phyloP scores from a whole-genome alignment of 2,329 filamentous ascomycete species.

The Hymenoscyphus fraxineus region DNA sequence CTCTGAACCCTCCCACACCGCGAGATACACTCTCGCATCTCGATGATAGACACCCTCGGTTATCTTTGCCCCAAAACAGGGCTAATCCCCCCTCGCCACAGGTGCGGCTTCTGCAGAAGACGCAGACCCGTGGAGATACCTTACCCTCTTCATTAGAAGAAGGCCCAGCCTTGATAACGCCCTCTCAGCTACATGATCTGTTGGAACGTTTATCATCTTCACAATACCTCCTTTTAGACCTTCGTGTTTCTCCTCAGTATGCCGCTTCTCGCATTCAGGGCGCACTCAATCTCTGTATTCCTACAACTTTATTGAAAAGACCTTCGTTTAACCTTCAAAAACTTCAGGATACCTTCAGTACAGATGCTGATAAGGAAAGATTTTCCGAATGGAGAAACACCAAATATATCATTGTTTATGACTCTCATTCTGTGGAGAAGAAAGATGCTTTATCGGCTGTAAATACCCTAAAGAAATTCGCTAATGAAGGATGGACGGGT shows the following conservation, averaged over 20 bases:
- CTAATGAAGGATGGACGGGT: slow-evolving; percentile 75
- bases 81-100: slow-evolving; percentile 40
- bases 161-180: slow-evolving; percentile 50
- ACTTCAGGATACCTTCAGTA: slow-evolving; percentile 80
- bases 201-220: slow-evolving; percentile 41
- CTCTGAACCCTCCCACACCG: slow-evolving; percentile 24
- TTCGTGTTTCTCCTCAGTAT: slow-evolving; percentile 83
- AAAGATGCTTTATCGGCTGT: slow-evolving; percentile 77
- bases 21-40: slow-evolving; percentile 32
- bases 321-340: slow-evolving; percentile 88
- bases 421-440: slow-evolving; percentile 68
- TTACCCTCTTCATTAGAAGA: slow-evolving; percentile 48
- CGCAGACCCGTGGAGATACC: slow-evolving; percentile 45
- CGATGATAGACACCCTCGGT: slow-evolving; percentile 50
- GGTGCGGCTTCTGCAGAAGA: slow-evolving; percentile 25
- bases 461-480: slow-evolving; percentile 93
- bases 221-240: slow-evolving; percentile 67
- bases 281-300: slow-evolving; percentile 91
- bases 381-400: slow-evolving; percentile 75
- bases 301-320: slow-evolving; percentile 87
- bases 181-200: slow-evolving; percentile 53
- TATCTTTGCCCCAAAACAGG: slow-evolving; percentile 51
- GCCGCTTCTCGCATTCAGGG: slow-evolving; percentile 68
- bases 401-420: slow-evolving; percentile 81
- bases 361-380: slow-evolving; percentile 61